These are phyloP conservation scores for Neofusicoccum laricinum DNA, from an alignment of 2,329 filamentous ascomycete genomes.

Conservation along the genomic window DNA sequence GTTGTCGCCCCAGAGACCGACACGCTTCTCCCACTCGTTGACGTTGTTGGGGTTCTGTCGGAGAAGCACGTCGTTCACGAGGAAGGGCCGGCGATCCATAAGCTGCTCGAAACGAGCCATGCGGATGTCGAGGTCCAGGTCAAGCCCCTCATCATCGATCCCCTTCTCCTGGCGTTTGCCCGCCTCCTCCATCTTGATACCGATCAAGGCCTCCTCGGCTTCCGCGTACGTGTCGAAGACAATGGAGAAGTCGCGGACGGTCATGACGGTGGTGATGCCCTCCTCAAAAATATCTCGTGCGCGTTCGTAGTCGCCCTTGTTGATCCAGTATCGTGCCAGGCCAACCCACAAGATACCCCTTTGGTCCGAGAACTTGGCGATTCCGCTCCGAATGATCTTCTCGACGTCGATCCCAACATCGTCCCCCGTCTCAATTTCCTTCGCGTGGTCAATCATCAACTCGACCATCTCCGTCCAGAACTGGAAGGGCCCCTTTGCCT, in stretches of 20 bases:
- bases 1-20: constrained; percentile 94
- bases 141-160: constrained; percentile 73
- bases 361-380: constrained; percentile 87
- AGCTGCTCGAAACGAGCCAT: constrained; percentile 98
- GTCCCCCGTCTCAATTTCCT: constrained; percentile 75
- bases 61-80: constrained; percentile 92
- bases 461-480: constrained; percentile 98
- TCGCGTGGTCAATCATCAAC: constrained; percentile 84
- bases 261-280: constrained; percentile 97
- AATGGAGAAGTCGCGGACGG: constrained; percentile 92
- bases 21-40: constrained; percentile 93
- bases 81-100: constrained; percentile 93
- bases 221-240: constrained; percentile 96
- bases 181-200: constrained; percentile 84
- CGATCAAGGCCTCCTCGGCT: constrained; percentile 94
- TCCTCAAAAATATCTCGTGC: constrained; percentile 94
- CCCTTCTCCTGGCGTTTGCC: constrained; percentile 76
- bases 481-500: constrained; percentile 92
- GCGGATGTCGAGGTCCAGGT: constrained; percentile 91
- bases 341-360: constrained; percentile 93
- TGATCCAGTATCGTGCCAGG: constrained; percentile 94
- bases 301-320: constrained; percentile 85
- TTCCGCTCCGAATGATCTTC: constrained; percentile 86
- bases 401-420: constrained; percentile 87
- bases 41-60: constrained; percentile 97